phyloP scores from a whole-genome alignment of 2,329 filamentous ascomycete genomes.

The Botrytis cinerea region DNA sequence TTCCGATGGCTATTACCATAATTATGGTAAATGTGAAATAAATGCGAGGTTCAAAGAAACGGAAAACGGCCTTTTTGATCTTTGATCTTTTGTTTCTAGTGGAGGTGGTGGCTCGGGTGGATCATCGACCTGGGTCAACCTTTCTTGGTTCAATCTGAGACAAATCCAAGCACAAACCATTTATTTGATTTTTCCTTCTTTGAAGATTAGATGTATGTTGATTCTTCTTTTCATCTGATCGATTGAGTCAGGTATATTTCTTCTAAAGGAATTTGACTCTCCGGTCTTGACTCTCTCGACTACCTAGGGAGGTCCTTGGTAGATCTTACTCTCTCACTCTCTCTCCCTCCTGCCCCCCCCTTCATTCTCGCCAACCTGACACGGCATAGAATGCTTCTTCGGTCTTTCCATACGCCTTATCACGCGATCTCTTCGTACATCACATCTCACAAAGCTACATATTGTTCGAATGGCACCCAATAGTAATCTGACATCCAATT shows the following conservation, averaged over 20 bases:
- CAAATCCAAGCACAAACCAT: constrained; percentile 1
- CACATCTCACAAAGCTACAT: neutral
- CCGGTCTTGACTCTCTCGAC: too few relatives aligned
- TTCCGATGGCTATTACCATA: neutral
- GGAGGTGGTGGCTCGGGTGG: neutral
- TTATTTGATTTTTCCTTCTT: neutral
- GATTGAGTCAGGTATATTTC: neutral
- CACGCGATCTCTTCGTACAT: neutral
- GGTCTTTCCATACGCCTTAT: constrained; percentile 6
- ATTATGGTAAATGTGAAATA: neutral
- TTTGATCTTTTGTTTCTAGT: neutral
- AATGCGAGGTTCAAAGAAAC: neutral
- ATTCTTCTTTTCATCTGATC: neutral
- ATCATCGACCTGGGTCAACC: neutral
- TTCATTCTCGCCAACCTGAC: constrained; percentile 12
- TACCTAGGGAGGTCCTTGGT: too few relatives aligned
- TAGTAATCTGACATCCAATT: neutral
- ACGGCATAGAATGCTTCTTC: constrained; percentile 14
- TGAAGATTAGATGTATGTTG: neutral
- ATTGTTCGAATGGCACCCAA: neutral
- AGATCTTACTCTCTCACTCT: too few relatives aligned
- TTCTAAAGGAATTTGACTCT: too few relatives aligned
- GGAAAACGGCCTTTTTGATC: neutral
- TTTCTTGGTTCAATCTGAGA: neutral
- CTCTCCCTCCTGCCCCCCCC: neutral